Percentiles rank a stretch among this genome's conserved stretches.
These are phyloP conservation scores for Sphagnum magellanicum DNA, from an alignment of 228 moss, liverwort and hornwort species.

Conservation along the genomic window DNA sequence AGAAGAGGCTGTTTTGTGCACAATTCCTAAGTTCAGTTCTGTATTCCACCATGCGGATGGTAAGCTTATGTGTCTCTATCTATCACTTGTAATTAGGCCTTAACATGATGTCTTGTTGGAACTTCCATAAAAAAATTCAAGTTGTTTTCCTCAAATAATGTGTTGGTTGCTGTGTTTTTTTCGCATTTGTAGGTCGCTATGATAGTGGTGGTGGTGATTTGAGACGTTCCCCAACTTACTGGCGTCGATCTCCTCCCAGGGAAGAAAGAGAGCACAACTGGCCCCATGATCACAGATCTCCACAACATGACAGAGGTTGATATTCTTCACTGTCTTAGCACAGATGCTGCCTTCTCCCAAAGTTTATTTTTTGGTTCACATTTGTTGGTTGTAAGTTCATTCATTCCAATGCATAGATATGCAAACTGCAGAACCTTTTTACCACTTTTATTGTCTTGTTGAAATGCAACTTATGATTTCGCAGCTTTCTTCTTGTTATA, in stretches of 20 bases:
- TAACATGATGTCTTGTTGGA: background rate
- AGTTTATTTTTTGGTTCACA: background rate
- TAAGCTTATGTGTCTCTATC: background rate
- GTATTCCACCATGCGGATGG: background rate
- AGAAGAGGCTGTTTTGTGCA: background rate
- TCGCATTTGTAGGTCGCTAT: background rate
- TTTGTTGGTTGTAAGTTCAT: background rate
- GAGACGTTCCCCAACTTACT: conserved; percentile 39
- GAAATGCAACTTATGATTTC: background rate
- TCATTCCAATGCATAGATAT: background rate
- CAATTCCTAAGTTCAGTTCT: background rate
- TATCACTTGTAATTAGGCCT: background rate
- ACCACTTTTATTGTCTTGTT: background rate
- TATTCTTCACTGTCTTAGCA: background rate
- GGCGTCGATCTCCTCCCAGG: conserved; percentile 44
- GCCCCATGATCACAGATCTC: conserved; percentile 28
- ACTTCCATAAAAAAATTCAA: background rate
- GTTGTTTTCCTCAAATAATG: too few species aligned
- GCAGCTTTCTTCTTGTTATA: background rate
- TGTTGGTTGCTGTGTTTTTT: background rate
- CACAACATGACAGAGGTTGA: conserved; percentile 42
- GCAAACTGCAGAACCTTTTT: background rate
- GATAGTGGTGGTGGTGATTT: background rate
- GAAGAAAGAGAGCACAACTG: conserved; percentile 50
- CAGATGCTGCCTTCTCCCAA: background rate